Conservation (phyloP, 2,329 filamentous ascomycete species). For the Pyricularia sp. region DNA sequence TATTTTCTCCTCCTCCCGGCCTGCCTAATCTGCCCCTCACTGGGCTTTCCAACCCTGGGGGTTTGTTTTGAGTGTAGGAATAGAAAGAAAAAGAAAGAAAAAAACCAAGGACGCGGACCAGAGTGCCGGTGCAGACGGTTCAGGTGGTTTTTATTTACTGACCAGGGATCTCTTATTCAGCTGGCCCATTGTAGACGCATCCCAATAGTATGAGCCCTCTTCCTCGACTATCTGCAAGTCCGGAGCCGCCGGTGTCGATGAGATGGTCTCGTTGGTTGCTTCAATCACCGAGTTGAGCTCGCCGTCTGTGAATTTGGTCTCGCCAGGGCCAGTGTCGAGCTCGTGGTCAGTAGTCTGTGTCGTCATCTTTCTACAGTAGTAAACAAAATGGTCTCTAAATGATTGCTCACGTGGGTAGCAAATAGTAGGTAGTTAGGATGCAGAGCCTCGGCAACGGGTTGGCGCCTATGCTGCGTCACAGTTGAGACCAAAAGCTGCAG, state of each 20-base stretch:
- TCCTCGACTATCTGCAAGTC: constrained; percentile 8
- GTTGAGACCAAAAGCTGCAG: neutral
- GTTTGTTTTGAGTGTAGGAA: neutral
- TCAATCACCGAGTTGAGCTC: constrained; percentile 4
- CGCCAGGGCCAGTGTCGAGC: neutral
- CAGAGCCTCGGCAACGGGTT: neutral
- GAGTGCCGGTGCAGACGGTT: neutral
- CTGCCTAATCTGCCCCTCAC: neutral
- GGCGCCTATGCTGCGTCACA: neutral
- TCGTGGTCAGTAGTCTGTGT: neutral
- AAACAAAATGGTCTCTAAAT: neutral
- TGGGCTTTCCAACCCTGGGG: neutral
- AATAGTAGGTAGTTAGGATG: neutral
- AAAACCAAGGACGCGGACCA: neutral
- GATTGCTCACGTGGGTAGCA: neutral
- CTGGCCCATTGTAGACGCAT: constrained; percentile 46
- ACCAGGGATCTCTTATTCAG: constrained; percentile 45
- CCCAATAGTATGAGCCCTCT: constrained; percentile 44
- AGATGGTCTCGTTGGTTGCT: constrained; percentile 6
- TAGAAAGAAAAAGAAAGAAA: neutral
- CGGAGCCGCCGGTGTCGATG: neutral
- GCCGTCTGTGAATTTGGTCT: neutral
- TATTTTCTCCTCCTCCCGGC: neutral
- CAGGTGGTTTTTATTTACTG: constrained; percentile 20
- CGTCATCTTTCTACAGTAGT: constrained; percentile 1